Evolutionary conservation across 1,284 basidiomycete species (phyloP).

Genomic region (Malassezia brasiliensis): DNA sequence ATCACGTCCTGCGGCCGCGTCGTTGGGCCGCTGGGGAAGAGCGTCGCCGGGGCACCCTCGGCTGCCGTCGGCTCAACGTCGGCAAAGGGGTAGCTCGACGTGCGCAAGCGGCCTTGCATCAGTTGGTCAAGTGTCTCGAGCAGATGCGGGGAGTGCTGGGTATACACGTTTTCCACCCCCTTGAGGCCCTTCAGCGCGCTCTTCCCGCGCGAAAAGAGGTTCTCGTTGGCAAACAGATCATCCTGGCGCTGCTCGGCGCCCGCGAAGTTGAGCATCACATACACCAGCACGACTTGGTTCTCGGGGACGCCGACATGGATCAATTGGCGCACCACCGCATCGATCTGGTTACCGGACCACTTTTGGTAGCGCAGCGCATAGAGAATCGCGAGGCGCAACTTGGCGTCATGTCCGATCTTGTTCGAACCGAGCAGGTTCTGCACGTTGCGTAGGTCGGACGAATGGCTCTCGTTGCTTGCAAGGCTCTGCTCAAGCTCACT

Average conservation of each 20-base stretch:
- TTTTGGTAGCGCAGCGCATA: conserved; percentile 94
- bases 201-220: conserved; percentile 83
- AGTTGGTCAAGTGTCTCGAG: conserved; percentile 83
- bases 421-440: conserved; percentile 50
- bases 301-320: conserved; percentile 69
- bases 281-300: conserved; percentile 59
- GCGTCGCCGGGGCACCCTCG: conserved; percentile 4
- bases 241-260: conserved; percentile 94
- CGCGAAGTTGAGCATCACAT: conserved; percentile 82
- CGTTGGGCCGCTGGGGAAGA: conserved; percentile 3
- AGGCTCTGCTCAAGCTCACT: conserved; percentile 94
- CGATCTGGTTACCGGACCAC: conserved; percentile 71
- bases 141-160: conserved; percentile 89
- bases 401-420: conserved; percentile 67
- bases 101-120: conserved; percentile 73
- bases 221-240: conserved; percentile 92
- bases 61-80: conserved; percentile 9
- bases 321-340: conserved; percentile 69
- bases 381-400: conserved; percentile 82
- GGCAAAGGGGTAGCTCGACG: conserved; percentile 71
- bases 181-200: conserved; percentile 91
- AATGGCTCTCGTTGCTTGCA: conserved; percentile 73
- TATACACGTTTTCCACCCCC: conserved; percentile 98
- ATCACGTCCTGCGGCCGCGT: conserved; percentile 41
- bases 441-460: conserved; percentile 64